A percentile compares a stretch with the other conserved stretches of the same genome.
Evolutionary conservation across 768 basidiomycete species (phyloP).

Genomic region (Kwoniella mangroviensis): DNA sequence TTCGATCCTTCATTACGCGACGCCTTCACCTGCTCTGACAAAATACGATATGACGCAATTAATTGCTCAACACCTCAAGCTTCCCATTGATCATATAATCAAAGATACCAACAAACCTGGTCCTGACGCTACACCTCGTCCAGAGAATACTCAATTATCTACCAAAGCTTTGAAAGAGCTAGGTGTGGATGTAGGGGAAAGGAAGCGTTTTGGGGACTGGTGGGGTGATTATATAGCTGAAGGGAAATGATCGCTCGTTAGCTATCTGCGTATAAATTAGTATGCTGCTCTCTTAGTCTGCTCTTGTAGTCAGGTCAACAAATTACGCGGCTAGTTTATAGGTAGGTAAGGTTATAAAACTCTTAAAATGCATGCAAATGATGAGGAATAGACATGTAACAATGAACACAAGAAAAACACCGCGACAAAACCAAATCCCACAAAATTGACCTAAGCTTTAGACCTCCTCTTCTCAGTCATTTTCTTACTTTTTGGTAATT

Average conservation of each 20-base stretch:
- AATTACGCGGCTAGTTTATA: no score
- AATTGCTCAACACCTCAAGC: conserved; percentile 66
- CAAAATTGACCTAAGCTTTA: conserved; percentile 12
- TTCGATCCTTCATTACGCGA: conserved; percentile 82
- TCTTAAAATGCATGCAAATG: not conserved
- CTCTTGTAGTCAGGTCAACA: no score
- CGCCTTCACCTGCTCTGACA: conserved; percentile 73
- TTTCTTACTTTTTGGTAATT: conserved; percentile 45
- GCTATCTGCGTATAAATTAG: not conserved
- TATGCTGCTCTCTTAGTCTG: not conserved
- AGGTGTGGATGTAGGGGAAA: conserved; percentile 62
- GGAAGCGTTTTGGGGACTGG: conserved; percentile 81
- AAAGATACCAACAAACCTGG: conserved; percentile 68
- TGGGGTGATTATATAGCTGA: conserved; percentile 63
- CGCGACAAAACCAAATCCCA: not conserved
- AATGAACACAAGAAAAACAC: not conserved
- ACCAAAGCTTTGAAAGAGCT: conserved; percentile 74
- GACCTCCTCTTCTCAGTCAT: conserved; percentile 35
- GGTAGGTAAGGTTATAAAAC: no score
- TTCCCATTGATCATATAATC: conserved; percentile 71
- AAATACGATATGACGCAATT: conserved; percentile 89
- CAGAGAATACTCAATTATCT: conserved; percentile 78
- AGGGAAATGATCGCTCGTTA: conserved; percentile 1
- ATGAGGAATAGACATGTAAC: not conserved
- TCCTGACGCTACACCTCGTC: conserved; percentile 71